Evolutionary conservation across 805 yeast genomes (phyloP).

Genomic region (Candida lessepsii): DNA sequence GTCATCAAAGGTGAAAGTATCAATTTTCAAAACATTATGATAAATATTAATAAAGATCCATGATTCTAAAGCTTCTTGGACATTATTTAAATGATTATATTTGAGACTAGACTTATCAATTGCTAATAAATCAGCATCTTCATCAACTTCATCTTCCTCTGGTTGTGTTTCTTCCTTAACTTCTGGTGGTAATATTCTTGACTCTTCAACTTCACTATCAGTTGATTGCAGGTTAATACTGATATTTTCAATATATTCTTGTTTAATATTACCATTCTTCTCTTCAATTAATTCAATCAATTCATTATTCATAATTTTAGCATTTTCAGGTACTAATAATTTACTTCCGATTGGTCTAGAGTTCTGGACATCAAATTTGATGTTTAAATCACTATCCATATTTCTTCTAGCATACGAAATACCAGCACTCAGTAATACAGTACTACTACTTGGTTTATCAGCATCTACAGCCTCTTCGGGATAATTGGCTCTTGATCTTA

Average conservation of each 20-base stretch:
- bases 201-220: slow-evolving; percentile 11
- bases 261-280: neutral
- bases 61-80: slow-evolving; percentile 55
- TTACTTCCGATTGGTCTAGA: slow-evolving; percentile 23
- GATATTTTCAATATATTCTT: slow-evolving; percentile 6
- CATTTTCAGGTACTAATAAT: slow-evolving; percentile 26
- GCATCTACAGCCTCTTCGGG: slow-evolving; percentile 16
- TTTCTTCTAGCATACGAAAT: slow-evolving; percentile 25
- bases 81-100: slow-evolving; percentile 13
- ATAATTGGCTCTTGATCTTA: slow-evolving; percentile 10
- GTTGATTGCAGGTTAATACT: slow-evolving; percentile 4
- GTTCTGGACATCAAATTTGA: slow-evolving; percentile 33
- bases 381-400: slow-evolving; percentile 28
- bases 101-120: slow-evolving; percentile 16
- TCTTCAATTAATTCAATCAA: slow-evolving; percentile 13
- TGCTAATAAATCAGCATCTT: slow-evolving; percentile 4
- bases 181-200: neutral
- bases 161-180: neutral
- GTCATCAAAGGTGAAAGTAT: slow-evolving; percentile 78
- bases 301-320: slow-evolving; percentile 20
- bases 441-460: slow-evolving; percentile 13
- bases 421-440: slow-evolving; percentile 13
- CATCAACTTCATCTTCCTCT: slow-evolving; percentile 8
- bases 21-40: slow-evolving; percentile 61
- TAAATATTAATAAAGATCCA: slow-evolving; percentile 79